phyloP scores from a whole-genome alignment of 2,329 filamentous ascomycete species.

The Diaporthe capsici region DNA sequence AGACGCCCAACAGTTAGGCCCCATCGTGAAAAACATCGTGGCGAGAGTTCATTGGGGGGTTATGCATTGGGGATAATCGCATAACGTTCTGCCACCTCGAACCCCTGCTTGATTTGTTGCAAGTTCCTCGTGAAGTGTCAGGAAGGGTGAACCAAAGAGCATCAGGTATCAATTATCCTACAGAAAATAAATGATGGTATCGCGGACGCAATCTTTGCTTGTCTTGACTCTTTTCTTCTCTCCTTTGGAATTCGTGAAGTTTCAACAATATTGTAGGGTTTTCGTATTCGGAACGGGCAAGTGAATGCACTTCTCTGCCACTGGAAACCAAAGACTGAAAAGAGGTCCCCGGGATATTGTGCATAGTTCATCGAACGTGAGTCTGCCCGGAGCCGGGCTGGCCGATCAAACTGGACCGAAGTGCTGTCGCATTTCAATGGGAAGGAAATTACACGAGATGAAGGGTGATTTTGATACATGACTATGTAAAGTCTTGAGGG shows the following conservation, averaged over 20 bases:
- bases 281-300: neutral
- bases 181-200: neutral
- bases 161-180: neutral
- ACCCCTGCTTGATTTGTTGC: neutral
- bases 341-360: neutral
- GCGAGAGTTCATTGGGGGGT: neutral
- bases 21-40: neutral
- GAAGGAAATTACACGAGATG: neutral
- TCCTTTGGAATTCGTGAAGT: neutral
- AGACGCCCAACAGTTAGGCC: neutral
- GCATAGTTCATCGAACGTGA: neutral
- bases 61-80: neutral
- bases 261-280: neutral
- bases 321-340: neutral
- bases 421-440: neutral
- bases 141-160: neutral
- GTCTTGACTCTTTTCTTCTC: neutral
- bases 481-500: neutral
- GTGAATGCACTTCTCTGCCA: neutral
- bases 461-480: neutral
- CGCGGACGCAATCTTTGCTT: neutral
- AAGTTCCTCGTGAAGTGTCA: neutral
- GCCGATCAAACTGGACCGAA: neutral
- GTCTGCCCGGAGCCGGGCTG: neutral
- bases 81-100: neutral